Base-by-base conservation (phyloP, 2,329 filamentous ascomycete genomes). In the Dactylellina leptospora region DNA sequence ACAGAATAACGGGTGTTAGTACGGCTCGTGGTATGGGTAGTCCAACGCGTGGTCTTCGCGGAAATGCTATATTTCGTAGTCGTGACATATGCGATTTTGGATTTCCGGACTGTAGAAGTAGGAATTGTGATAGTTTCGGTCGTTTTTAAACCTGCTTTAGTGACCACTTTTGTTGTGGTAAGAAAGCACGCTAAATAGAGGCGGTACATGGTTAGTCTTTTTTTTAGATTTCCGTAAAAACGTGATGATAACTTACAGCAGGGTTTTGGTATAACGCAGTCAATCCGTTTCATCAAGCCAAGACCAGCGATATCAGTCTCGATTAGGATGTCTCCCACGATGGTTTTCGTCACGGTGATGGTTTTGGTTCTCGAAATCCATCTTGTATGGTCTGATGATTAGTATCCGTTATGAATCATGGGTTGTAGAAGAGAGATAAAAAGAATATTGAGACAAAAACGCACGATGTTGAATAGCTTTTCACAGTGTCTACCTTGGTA, bases 181-280 rank as follows among this genome's bases (percentile, higher is more conserved):
- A 20, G 4, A 22, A 38, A 53, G 28, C 48, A 36, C n/a, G 23
- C 47, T 50, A 20, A 27, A 3, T 22, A 47, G n/a, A 8, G 44
- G 20, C 9, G 9, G 16, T 48, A 48, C 16, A 48, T 23, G 4
- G 16, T 23, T 48, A 48, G 9, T 48, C 20, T 22, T 22, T n/a
- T n/a, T n/a, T n/a, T n/a, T n/a, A n/a, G n/a, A n/a, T n/a, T n/a
- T n/a, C n/a, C n/a, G n/a, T n/a, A n/a, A n/a, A n/a, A n/a, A n/a
- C n/a, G n/a, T n/a, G n/a, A n/a, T n/a, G n/a, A 48, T 9, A 16
- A 51, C 47, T 51, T n/a, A 51, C 47, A 51, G 25, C 47, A 51
- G 4, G 47, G 6, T 28, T 30, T 20, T 4, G 47, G 47, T n/a
- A 51, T 30, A 4, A 28, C 22, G 23, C 27, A 51, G 9, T 25